Evolutionary conservation across 2,329 filamentous ascomycete genomes (phyloP), one percentile per base, ranked within the genome.

Genomic region (Karstenula rhodostoma): DNA sequence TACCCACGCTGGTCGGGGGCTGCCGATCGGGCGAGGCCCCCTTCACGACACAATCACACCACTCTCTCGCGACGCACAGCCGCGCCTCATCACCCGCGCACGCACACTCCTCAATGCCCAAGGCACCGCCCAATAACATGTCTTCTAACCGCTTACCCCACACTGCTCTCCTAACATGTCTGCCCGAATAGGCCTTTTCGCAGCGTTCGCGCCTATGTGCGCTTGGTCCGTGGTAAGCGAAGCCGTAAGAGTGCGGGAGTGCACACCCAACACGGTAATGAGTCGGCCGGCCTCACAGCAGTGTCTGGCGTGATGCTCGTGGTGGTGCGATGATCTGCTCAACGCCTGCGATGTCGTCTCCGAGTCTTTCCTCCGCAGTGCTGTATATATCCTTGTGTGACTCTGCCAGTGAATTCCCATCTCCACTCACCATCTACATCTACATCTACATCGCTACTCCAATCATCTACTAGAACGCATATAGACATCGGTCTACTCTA

Each of bases 401-500:
- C 52, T n/a, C 42, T 55, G 42, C 42, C n/a, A 43, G 19, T 35
- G 40, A 33, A 47, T 10, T 3, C 25, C 52, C 46, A 25, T 55
- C 52, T 55, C 40, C 40, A 55, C 58, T 57, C 33, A 55, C 19
- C 25, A 40, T 57, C 62, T 33, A 25, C 43, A 50, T 57, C 33
- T 50, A 19, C 25, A 40, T 57, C 62, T 33, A 25, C 43, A 50
- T 42, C 58, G 47, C 53, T 44, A 46, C 53, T 63, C 55, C 44
- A 60, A 46, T 56, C 58, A 58, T 58, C 49, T 17, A 52, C 35
- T n/a, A 27, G 22, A 52, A 37, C 15, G 6, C 42, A 33, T 19
- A 52, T 56, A 61, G 53, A 63, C 47, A 58, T 23, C 53, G 37
- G 53, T 58, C 56, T 58, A 50, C 54, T 57, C 50, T 48, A 53